A percentile compares a stretch with the other conserved stretches of the same genome.
phyloP scores from a whole-genome alignment of 139 green algal genomes.

The Klebsormidium nitens region DNA sequence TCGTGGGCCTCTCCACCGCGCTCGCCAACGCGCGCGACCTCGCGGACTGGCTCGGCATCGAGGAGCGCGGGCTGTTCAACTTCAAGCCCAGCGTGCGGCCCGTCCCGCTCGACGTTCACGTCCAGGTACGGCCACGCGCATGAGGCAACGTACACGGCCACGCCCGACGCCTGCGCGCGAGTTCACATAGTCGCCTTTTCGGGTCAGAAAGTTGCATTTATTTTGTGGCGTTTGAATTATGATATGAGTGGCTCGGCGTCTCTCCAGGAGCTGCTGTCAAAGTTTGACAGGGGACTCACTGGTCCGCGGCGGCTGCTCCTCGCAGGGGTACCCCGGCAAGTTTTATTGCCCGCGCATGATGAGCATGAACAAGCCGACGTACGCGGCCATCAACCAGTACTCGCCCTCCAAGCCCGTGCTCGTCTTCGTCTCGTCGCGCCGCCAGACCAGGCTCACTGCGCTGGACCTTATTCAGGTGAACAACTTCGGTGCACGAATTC shows the following conservation, averaged over 20 bases:
- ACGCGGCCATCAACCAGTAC: slow-evolving; percentile 90
- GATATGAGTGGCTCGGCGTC: no score
- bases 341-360: slow-evolving; percentile 96
- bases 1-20: slow-evolving; percentile 92
- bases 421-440: slow-evolving; percentile 79
- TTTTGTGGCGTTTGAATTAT: no score
- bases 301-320: no score
- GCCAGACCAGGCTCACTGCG: slow-evolving; percentile 92
- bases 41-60: slow-evolving; percentile 88
- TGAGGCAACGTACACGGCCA: no score
- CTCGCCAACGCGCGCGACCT: slow-evolving; percentile 92
- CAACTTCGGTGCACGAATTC: no score
- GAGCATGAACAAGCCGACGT: slow-evolving; percentile 97
- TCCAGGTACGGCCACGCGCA: slow-evolving; percentile 75
- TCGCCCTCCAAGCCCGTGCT: slow-evolving; percentile 87
- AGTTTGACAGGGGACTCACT: background rate
- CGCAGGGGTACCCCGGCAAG: slow-evolving; percentile 70
- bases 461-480: slow-evolving; percentile 84
- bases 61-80: slow-evolving; percentile 83
- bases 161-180: no score
- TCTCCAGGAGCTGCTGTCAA: no score
- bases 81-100: slow-evolving; percentile 92
- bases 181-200: no score
- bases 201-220: no score
- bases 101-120: slow-evolving; percentile 91